phyloP scores from a whole-genome alignment of 371 early-diverging fungal species.

The Synchytrium microbalum region DNA sequence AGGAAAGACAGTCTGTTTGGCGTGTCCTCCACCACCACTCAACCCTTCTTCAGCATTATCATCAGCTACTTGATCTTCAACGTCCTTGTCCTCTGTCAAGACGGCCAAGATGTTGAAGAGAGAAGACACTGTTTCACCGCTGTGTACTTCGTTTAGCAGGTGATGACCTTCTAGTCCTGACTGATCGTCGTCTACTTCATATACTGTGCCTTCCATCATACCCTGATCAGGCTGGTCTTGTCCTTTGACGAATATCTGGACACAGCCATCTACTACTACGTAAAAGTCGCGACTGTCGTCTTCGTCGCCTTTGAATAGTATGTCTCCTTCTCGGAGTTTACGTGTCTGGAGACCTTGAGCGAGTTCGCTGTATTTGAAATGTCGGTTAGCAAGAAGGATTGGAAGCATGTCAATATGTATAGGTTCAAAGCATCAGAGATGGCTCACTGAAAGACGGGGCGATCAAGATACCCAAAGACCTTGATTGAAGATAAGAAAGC shows the following conservation, averaged over 20 bases:
- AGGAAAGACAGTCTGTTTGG: neutral
- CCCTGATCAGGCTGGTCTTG: conserved; percentile 7
- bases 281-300: conserved; percentile 74
- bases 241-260: conserved; percentile 63
- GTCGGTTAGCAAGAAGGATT: neutral
- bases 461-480: conserved; percentile 95
- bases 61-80: neutral
- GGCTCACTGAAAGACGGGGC: conserved; percentile 94
- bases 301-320: conserved; percentile 56
- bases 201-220: conserved; percentile 10
- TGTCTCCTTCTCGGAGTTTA: conserved; percentile 77
- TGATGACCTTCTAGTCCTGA: conserved; percentile 47
- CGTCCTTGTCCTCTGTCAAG: conserved; percentile 61
- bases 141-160: conserved; percentile 75
- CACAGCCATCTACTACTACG: conserved; percentile 90
- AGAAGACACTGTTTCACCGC: conserved; percentile 87
- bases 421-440: conserved; percentile 33
- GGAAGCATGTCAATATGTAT: neutral
- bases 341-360: conserved; percentile 66
- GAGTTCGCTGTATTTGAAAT: no score
- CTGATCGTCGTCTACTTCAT: conserved; percentile 23
- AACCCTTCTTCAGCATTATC: no score
- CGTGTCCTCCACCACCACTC: neutral
- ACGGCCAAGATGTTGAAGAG: conserved; percentile 86
- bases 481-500: conserved; percentile 83